Base-by-base conservation (phyloP, 768 basidiomycete species). In the Hypholoma fasciculare region DNA sequence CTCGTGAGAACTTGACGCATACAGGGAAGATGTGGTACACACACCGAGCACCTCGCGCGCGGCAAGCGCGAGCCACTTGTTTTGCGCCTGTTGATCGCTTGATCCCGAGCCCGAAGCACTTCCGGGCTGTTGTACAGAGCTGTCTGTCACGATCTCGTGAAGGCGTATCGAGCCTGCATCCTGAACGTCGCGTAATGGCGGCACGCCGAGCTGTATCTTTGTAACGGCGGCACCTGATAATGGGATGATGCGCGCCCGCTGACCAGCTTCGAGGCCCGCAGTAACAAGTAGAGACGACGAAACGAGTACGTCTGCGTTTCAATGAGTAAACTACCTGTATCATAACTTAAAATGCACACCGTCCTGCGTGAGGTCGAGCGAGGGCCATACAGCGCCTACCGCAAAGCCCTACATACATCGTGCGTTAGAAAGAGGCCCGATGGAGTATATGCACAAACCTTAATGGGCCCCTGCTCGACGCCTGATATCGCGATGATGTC, bases 381-480 rank as follows among this genome's bases (percentile, higher is more conserved):
- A 88, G n/a, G 90, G 90, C 91, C 91, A 93, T 63, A 82, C 80
- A 47, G 86, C 74, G 5, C 91, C 92, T 53, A 92, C 75, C 12
- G 86, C 82, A 69, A 87, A 86, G 44, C 77, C 71, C 87, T 89
- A 67, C 56, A 46, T 36, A 58, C 53, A 59, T 36, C 40, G n/a
- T 27, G 46, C 26, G 58, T 67, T 60, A 65, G 60, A 61, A 43
- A 30, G 27, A 27, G 11, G 23, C 23, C 13, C 48, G 48, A 27
- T 23, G 27, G 4, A 42, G 30, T 48, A 23, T 16, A 48, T 42
- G 20, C 8, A 56, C 56, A 56, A 50, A 75, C 72, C 71, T 75
- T 60, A 52, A 59, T 52, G 48, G 64, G 49, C 36, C 19, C 27
- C 34, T 68, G 63, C 70, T 78, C 75, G 49, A 63, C 72, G 27